Base-by-base conservation (phyloP, 1,139 yeast species). In the Candida albicans region DNA sequence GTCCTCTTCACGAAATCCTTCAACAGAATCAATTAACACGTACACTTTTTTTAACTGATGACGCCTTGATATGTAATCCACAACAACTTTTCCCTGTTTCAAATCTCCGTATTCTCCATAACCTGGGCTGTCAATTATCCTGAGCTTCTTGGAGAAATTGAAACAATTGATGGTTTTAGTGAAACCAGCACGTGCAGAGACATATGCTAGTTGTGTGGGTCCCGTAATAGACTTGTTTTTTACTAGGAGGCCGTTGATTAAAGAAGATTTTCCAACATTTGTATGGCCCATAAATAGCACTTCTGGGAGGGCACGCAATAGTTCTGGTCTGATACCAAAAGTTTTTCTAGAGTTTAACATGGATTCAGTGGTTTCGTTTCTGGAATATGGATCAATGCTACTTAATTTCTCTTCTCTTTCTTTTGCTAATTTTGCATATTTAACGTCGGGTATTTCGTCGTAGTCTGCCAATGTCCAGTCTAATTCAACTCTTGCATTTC, bases 81-180 rank as follows among this genome's bases (percentile, higher is more conserved):
- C 57, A 1, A 86, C 85, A 38, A 84, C 71, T 41, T 76, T 65
- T 1, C 96, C 96, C 57, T 89, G 96, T 49, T 70, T 64, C n/a
- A 56, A 59, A 22, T 73, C 73, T 2, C 84, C 90, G 53, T 70
- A 77, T 22, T 64, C 70, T 2, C 97, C 97, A 58, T 89, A 89
- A 0, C 97, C 97, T 0, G 97, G 96, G 32, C 89, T 79, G 58
- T 89, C 97, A 1, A 89, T 77, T 7, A 89, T 56, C 46, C 89
- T 67, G 38, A 89, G 68, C 47, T 75, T 70, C 39, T 79, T 77
- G 1, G 85, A 85, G 14, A 88, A 65, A 45, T 81, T 84, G 63
- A 75, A 89, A 51, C 88, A 82, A 55, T 86, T 87, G 56, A 89
- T 64, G 4, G 93, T 82, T 54, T 84, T 82, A 1, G 97, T 89